Base-by-base conservation (phyloP, 1,284 basidiomycete genomes). In the Mycena citricolor region DNA sequence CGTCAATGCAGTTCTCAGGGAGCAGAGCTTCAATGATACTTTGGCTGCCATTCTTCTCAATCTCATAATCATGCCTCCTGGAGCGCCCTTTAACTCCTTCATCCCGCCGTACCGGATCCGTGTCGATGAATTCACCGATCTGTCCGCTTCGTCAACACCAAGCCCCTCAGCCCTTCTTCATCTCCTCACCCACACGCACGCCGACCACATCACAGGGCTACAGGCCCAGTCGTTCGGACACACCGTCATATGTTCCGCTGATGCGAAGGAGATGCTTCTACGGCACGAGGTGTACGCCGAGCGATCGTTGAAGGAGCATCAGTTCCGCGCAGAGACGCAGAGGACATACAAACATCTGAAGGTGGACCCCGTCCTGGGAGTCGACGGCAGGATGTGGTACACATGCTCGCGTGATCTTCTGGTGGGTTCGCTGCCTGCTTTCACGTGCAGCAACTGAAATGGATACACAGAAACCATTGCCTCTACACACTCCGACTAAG, bases 231-330 rank as follows among this genome's bases (percentile, higher is more conserved):
- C 81, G 0, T 90, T 90, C 54, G 77, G 74, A 2, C 72, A 76
- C 22, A 72, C 67, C 3, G 77, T 94, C 10, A 62, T 89, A 38
- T 94, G 90, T 62, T 89, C 89, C 0, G 63, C 68, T 8, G 88
- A 91, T 61, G 81, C 90, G 10, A 93, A 91, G 63, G 75, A 84
- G 42, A 90, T 93, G 83, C 67, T 94, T 1, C 64, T 93, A 16
- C 71, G 76, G 35, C 80, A 89, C 52, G 88, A 94, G 57, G 73
- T 80, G 1, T 83, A 80, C 48, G 64, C 64, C 12, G 84, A 89
- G 53, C 71, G 89, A 30, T 69, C 76, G 24, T 57, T 79, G 32
- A 70, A 68, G 54, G 72, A 82, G 39, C 57, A 67, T 39, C 74
- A 82, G 3, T 54, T 78, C 2, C 71, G 76, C 28, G 71, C 77